Base-by-base conservation (phyloP, 306 rosid genomes). In the Fragaria iinumae region DNA sequence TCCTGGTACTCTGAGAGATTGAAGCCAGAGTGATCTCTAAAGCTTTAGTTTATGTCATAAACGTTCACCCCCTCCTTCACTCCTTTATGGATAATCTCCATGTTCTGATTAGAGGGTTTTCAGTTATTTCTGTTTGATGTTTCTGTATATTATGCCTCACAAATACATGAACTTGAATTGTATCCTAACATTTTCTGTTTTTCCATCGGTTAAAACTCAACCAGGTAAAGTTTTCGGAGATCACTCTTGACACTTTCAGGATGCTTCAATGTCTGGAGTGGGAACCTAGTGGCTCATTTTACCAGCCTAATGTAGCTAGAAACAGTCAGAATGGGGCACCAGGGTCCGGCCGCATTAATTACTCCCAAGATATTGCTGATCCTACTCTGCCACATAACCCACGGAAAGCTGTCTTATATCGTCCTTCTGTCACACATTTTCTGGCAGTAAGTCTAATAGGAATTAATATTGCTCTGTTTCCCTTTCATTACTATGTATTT, bases 251-350 rank as follows among this genome's bases (percentile, higher is more conserved):
- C 89, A 92, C 98, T 83, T 95, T 95, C 79, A 82, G 98, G 84
- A 92, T 95, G 97, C 96, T 95, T 83, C 98, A 95, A 79, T 87
- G 92, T 87, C 76, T 92, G 90, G 98, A 95, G 86, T 95, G 97
- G 98, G 98, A 95, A 77, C 96, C 97, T 47, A 88, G 96, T 84
- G 98, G 98, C 70, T 89, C 90, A 29, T 90, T 95, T 81, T 92
- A 87, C 87, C 93, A 89, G 81, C 74, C 92, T 55, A 84, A 76
- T 74, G 66, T 79, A 65, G 74, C 86, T 69, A 95, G 89, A 80
- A 87, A 69, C 79, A 36, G 87, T 79, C 98, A 84, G 79, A 90
- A 88, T 82, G 97, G 96, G 71, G 78, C 86, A 43, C 71, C 90
- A 21, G 93, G 83, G 73, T 47, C 87, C 53, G 82, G 86, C 79